Evolutionary conservation across 176 grass and related monocot species (phyloP), one percentile per base, ranked within the genome.

Genomic region (Zoysia pacifica): DNA sequence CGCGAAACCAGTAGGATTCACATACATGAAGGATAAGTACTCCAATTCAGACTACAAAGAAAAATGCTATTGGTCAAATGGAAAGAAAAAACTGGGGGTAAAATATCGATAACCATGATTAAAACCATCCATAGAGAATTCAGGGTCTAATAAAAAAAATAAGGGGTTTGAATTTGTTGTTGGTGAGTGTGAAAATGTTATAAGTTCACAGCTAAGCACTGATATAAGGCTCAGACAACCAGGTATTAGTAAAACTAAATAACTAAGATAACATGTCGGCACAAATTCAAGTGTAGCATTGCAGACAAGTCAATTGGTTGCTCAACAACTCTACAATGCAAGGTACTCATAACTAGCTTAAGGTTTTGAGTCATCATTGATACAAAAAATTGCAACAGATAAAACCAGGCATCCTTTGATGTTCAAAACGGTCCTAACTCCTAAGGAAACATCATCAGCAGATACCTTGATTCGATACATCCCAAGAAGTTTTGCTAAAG

Each of bases 401-500:
- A 12, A 78, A 78, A 51, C 49, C 50, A 49, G 18, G 5, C 61
- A 69, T 67, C 37, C 46, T 79, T 72, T 69, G 49, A 41, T 6
- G 41, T 12, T 48, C 8, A 5, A 48, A 65, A 72, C 67, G 53
- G 36, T 65, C 75, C 16, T 19, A 75, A 44, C 15, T 75, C 73
- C 13, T 36, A 68, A 42, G 78, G 35, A 6, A 67, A 79, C 47
- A 64, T 16, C 55, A 83, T 46, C 44, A 83, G 48, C 5, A 78
- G 18, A 78, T 87, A 98, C 96, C 96, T 98, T 98, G 81, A 98
- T 94, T 86, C 85, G 88, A 79, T 98, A 98, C 92, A 98, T 98
- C 66, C 96, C 96, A 61, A 98, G 88, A 81, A 94, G 92, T 89
- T 95, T 98, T 48, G 96, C 96, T 82, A 98, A 86, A 68, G 96